Conservation (phyloP, 257 asterid species). For the Nicotiana knightiana region DNA sequence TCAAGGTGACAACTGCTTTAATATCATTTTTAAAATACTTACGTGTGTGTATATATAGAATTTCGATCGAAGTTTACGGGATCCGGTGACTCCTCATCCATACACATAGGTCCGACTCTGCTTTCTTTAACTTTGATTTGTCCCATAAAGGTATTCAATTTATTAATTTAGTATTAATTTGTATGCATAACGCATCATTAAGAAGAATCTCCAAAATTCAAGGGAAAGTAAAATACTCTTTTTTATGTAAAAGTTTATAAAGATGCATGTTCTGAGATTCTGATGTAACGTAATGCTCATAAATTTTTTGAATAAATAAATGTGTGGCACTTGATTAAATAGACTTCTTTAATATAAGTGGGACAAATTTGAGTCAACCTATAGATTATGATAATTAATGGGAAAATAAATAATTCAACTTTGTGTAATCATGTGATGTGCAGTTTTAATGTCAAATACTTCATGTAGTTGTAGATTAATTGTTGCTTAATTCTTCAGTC, state of each 20-base stretch:
- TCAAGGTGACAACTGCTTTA: no score
- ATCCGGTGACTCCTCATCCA: no score
- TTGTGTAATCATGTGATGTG: neutral
- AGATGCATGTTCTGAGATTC: neutral
- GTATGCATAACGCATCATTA: neutral
- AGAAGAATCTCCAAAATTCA: slow-evolving; percentile 14
- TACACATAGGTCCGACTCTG: no score
- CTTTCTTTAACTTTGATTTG: neutral
- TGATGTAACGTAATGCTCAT: neutral
- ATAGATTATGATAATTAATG: neutral
- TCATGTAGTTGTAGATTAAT: neutral
- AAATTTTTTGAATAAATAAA: neutral
- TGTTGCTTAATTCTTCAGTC: neutral
- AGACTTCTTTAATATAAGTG: neutral
- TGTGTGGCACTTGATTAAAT: neutral
- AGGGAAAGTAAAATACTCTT: neutral
- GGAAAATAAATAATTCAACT: neutral
- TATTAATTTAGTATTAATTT: neutral
- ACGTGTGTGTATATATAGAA: no score
- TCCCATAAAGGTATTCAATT: neutral
- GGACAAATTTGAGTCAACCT: neutral
- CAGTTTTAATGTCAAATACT: neutral
- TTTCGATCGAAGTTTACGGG: no score
- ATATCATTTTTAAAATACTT: no score
- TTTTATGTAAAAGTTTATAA: neutral